Conservation (phyloP, 768 basidiomycete genomes). For the Russula dissimulans region DNA sequence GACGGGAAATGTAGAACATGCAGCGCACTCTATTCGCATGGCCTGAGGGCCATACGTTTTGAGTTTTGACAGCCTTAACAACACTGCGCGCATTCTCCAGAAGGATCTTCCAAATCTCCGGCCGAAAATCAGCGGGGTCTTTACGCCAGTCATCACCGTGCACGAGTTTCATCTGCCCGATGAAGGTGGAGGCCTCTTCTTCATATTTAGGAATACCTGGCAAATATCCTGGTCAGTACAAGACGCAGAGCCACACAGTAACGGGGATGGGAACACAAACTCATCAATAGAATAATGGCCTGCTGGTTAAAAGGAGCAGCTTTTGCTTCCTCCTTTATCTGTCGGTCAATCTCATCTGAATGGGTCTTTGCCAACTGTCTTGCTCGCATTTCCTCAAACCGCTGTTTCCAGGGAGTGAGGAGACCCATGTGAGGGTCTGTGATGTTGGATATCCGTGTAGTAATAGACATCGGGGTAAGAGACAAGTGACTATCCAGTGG, state of each 20-base stretch:
- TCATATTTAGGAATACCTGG: constrained; percentile 1
- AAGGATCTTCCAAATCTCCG: background rate
- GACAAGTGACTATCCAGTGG: too few species aligned
- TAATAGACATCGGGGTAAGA: too few species aligned
- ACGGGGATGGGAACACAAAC: too few species aligned
- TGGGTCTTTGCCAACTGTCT: constrained; percentile 31
- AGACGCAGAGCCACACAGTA: too few species aligned
- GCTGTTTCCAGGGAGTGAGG: background rate
- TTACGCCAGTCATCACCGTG: constrained; percentile 36
- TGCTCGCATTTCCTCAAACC: background rate
- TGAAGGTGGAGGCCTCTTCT: background rate
- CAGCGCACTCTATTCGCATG: background rate
- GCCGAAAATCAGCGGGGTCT: background rate
- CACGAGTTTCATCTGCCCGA: background rate
- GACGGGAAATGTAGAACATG: background rate
- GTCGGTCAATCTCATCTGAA: constrained; percentile 37
- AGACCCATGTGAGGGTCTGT: too few species aligned
- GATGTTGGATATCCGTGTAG: too few species aligned
- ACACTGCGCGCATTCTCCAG: background rate
- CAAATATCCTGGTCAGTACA: too few species aligned
- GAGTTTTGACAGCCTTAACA: background rate
- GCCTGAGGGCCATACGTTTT: too few species aligned
- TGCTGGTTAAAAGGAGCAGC: too few species aligned
- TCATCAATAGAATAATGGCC: too few species aligned
- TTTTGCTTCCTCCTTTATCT: too few species aligned